These are phyloP conservation scores for Exobasidium rhododendri DNA, from an alignment of 1,284 basidiomycete species.

Conservation along the genomic window DNA sequence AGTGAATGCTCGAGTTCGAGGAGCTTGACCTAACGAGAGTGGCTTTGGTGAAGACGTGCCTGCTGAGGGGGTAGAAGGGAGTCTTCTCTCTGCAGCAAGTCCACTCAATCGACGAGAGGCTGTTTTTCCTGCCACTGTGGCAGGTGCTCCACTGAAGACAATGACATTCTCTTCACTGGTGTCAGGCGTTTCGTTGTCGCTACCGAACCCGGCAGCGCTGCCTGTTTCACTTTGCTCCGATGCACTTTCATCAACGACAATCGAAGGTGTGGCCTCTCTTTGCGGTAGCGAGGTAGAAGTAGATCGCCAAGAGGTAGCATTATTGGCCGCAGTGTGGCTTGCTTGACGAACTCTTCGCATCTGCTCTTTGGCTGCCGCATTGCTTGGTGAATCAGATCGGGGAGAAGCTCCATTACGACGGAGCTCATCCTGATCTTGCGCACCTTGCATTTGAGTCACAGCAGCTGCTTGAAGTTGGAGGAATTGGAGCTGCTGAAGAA, in stretches of 20 bases:
- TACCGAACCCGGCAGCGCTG: slow-evolving; percentile 25
- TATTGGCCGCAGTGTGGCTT: slow-evolving; percentile 20
- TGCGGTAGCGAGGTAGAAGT: slow-evolving; percentile 12
- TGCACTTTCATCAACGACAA: slow-evolving; percentile 43
- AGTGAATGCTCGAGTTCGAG: slow-evolving; percentile 29
- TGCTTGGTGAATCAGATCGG: slow-evolving; percentile 15
- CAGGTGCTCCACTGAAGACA: slow-evolving; percentile 28
- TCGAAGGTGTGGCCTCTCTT: slow-evolving; percentile 28
- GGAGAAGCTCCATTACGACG: not conserved
- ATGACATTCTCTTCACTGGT: slow-evolving; percentile 43
- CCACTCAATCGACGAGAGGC: not conserved
- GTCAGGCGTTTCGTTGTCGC: slow-evolving; percentile 41
- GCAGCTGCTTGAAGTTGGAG: slow-evolving; percentile 16
- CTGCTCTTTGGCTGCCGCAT: slow-evolving; percentile 20
- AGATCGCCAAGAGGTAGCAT: slow-evolving; percentile 31
- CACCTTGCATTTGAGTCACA: slow-evolving; percentile 1
- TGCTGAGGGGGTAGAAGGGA: not conserved
- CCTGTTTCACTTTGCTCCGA: slow-evolving; percentile 23
- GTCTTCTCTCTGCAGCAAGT: not conserved
- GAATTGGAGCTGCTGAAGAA: slow-evolving; percentile 18
- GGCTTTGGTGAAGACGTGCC: slow-evolving; percentile 20
- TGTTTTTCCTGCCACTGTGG: not conserved
- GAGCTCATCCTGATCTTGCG: slow-evolving; percentile 5
- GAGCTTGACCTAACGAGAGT: slow-evolving; percentile 32
- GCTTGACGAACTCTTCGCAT: slow-evolving; percentile 4